Evolutionary conservation across 139 green algal genomes (phyloP), one percentile per base, ranked within the genome.

Genomic region (Tetradesmus lagerheimii): DNA sequence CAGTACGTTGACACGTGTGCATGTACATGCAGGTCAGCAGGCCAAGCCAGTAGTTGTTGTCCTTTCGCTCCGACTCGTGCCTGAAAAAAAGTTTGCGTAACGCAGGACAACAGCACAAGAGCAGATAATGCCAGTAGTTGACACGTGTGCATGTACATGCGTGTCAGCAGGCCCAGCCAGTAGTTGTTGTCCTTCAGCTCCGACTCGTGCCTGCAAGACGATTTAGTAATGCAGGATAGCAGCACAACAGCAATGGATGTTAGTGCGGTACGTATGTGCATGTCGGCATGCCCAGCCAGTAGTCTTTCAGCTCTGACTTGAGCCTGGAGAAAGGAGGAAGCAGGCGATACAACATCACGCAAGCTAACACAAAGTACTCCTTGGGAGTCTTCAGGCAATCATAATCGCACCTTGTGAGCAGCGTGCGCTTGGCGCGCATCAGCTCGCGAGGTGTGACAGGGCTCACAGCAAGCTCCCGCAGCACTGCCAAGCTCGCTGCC

Each of bases 151-250:
- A n/a, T n/a, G n/a, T n/a, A 50, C 8, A 8, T 50, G 95, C 99
- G 97, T 14, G 98, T 99, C 34, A 99, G 92, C 85, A 99, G 93
- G 39, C 95, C 96, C 83, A 99, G 91, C 95, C 97, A 98, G 93
- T 99, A 99, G 75, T 89, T 78, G 91, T 99, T 99, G 90, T 96
- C 93, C 94, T 98, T 99, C 8, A 99, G 91, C 80, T 99, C 98
- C 9, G 88, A 95, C 93, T 99, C 98, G 92, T 99, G 98, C 34
- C 98, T 90, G 86, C 39, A 81, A 18, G 27, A 66, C 29, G 27
- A 50, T 14, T 50, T 4, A 50, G n/a, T 34, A 23, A 38, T 8
- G 27, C 34, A 81, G 38, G 31, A 50, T 25, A 50, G 29, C 71
- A 80, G 43, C 43, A 50, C 5, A 50, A 50, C 43, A 50, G 43